Conservation (phyloP, 2,329 filamentous ascomycete species). For the Mycosphaerella sp. region DNA sequence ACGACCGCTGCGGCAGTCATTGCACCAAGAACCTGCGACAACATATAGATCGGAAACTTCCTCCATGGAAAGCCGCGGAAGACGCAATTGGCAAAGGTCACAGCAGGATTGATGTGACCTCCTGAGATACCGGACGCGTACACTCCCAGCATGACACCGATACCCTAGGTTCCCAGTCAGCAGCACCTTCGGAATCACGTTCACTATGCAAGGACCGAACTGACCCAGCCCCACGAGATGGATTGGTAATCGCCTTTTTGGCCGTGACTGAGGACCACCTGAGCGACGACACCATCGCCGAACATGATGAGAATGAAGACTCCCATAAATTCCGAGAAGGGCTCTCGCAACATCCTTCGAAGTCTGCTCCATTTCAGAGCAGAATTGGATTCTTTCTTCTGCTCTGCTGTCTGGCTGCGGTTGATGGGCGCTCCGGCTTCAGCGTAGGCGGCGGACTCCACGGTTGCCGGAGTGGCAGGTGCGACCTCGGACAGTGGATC, state of each 20-base stretch:
- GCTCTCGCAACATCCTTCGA: constrained; percentile 49
- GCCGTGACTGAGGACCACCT: constrained; percentile 53
- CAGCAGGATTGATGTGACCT: constrained; percentile 44
- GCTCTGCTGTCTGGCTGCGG: constrained; percentile 25
- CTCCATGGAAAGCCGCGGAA: constrained; percentile 53
- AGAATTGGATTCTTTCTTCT: constrained; percentile 27
- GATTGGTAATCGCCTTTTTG: constrained; percentile 49
- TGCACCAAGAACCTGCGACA: constrained; percentile 53
- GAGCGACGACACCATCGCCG: constrained; percentile 61
- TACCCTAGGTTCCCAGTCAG: constrained; percentile 34
- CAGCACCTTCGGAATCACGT: constrained; percentile 4
- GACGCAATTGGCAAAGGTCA: constrained; percentile 63
- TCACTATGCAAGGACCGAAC: neutral
- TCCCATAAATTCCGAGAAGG: constrained; percentile 62
- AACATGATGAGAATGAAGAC: constrained; percentile 60
- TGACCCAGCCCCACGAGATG: constrained; percentile 35
- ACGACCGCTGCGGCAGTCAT: constrained; percentile 50
- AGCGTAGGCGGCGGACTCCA: constrained; percentile 13
- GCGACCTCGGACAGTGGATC: constrained; percentile 6
- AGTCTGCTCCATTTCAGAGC: constrained; percentile 49
- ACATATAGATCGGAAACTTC: constrained; percentile 60
- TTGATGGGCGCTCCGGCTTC: constrained; percentile 28
- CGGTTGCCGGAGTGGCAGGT: constrained; percentile 8
- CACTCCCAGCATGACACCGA: constrained; percentile 62
- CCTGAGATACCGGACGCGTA: constrained; percentile 33